Conservation (phyloP, 1,284 basidiomycete species). For the Bothia castanella region DNA sequence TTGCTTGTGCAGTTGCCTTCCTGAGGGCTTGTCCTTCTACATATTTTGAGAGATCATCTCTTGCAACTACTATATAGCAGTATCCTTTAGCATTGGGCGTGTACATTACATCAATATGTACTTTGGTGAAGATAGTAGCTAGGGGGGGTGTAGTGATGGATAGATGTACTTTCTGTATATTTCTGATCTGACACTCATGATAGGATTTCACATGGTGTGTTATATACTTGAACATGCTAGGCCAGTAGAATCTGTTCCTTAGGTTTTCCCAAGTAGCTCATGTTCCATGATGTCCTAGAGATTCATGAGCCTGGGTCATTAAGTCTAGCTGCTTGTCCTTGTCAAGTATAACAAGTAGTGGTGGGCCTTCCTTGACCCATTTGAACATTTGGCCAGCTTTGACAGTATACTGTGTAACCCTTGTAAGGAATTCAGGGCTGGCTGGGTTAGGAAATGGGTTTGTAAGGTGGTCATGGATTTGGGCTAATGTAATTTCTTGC, state of each 20-base stretch:
- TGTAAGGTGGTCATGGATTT: not conserved
- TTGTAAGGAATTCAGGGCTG: not conserved
- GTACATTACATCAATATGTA: not conserved
- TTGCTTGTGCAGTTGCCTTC: not conserved
- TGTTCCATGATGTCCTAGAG: not conserved
- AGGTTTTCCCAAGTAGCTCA: not conserved
- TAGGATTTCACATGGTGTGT: not conserved
- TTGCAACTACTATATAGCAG: no score
- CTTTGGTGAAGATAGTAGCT: not conserved
- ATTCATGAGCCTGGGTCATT: not conserved
- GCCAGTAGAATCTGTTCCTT: not conserved
- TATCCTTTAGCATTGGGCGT: not conserved
- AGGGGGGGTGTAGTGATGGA: not conserved
- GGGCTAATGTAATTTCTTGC: not conserved
- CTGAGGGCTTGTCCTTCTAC: not conserved
- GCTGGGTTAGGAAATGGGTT: not conserved
- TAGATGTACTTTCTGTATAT: no score
- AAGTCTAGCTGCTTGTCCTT: not conserved
- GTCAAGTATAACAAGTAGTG: not conserved
- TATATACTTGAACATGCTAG: not conserved
- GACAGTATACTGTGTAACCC: not conserved
- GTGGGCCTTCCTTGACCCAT: no score
- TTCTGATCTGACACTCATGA: not conserved
- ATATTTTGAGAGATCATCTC: not conserved
- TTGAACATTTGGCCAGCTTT: not conserved